Evolutionary conservation across 2,329 filamentous ascomycete genomes (phyloP).

Genomic region (Curvularia spicifera): DNA sequence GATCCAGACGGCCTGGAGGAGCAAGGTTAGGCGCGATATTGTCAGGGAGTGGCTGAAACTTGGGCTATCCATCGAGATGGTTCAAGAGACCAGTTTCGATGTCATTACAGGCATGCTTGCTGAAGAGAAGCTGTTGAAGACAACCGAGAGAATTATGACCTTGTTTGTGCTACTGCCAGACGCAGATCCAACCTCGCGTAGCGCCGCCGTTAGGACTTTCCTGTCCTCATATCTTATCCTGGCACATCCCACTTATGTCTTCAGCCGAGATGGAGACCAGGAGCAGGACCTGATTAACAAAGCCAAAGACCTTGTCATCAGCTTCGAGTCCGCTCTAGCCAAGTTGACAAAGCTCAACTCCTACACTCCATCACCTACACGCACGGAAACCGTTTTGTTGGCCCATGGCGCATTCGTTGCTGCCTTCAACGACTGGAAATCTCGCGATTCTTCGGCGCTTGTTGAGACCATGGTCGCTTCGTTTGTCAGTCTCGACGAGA

Average conservation of each 20-base stretch:
- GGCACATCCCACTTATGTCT: slow-evolving; percentile 77
- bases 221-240: slow-evolving; percentile 81
- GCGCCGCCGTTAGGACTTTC: slow-evolving; percentile 75
- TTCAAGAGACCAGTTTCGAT: slow-evolving; percentile 74
- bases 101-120: slow-evolving; percentile 72
- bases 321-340: slow-evolving; percentile 76
- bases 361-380: slow-evolving; percentile 68
- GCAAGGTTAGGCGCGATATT: slow-evolving; percentile 62
- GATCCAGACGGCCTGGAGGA: slow-evolving; percentile 75
- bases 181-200: slow-evolving; percentile 67
- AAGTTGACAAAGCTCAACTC: slow-evolving; percentile 70
- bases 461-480: slow-evolving; percentile 86
- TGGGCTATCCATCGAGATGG: slow-evolving; percentile 72
- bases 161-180: slow-evolving; percentile 67
- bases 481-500: slow-evolving; percentile 82
- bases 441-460: slow-evolving; percentile 76
- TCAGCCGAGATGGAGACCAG: slow-evolving; percentile 74
- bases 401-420: slow-evolving; percentile 76
- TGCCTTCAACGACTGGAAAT: slow-evolving; percentile 84
- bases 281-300: slow-evolving; percentile 77
- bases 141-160: slow-evolving; percentile 70
- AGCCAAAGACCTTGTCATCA: slow-evolving; percentile 76
- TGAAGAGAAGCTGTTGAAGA: slow-evolving; percentile 68
- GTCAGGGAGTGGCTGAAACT: slow-evolving; percentile 71
- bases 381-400: slow-evolving; percentile 69